Conservation (phyloP, 192 early-diverging fungal genomes). For the Podila minutissima region DNA sequence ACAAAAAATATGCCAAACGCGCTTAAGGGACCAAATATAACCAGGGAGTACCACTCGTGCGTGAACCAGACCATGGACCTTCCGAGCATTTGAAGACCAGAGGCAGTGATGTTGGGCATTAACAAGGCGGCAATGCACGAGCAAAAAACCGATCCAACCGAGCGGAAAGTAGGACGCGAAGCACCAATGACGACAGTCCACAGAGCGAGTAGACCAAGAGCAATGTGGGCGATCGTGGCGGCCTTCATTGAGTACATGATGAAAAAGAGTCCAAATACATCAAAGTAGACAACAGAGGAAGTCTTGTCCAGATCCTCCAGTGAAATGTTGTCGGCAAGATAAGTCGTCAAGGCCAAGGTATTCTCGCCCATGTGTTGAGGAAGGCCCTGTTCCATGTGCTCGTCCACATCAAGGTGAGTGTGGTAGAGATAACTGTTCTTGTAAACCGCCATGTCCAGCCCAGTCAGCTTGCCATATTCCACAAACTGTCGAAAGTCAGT, state of each 20-base stretch:
- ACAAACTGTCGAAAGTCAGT: conserved; percentile 84
- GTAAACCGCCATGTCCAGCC: conserved; percentile 79
- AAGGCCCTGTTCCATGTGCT: conserved; percentile 64
- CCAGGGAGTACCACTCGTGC: conserved; percentile 62
- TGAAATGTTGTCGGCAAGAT: conserved; percentile 61
- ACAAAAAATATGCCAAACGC: conserved; percentile 53
- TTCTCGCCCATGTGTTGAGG: conserved; percentile 82
- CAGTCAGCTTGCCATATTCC: conserved; percentile 70
- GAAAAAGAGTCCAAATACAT: conserved; percentile 68
- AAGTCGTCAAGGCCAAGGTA: conserved; percentile 59
- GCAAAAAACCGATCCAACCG: conserved; percentile 28
- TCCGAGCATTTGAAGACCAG: conserved; percentile 12
- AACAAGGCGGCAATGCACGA: conserved; percentile 40
- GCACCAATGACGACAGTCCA: conserved; percentile 30
- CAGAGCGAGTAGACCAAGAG: conserved; percentile 41
- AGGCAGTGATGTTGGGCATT: conserved; percentile 27
- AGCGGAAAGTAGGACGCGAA: conserved; percentile 26
- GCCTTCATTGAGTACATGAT: conserved; percentile 66
- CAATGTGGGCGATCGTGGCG: conserved; percentile 60
- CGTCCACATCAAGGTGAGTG: conserved; percentile 71
- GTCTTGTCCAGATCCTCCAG: conserved; percentile 50
- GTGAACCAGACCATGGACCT: conserved; percentile 69
- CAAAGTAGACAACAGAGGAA: conserved; percentile 67
- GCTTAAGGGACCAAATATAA: conserved; percentile 60
- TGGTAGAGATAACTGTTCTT: conserved; percentile 78